Conservation (phyloP, 2,329 filamentous ascomycete species). For the Aspergillus pseudotamarii region DNA sequence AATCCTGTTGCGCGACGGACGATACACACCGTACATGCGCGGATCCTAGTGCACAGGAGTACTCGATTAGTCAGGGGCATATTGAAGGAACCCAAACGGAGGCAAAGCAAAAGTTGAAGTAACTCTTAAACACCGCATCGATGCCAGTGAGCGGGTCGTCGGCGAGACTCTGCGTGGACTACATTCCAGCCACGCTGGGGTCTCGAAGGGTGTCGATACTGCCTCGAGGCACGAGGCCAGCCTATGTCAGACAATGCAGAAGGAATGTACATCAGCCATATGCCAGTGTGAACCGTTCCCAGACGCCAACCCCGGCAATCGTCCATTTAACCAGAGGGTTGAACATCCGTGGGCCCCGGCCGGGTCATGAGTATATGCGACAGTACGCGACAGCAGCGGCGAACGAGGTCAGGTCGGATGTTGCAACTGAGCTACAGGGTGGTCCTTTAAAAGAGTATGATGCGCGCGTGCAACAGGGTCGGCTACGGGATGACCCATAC, state of each 20-base stretch:
- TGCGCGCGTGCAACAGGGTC: conserved; percentile 71
- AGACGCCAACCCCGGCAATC: background rate
- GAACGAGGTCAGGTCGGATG: background rate
- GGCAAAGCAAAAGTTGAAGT: background rate
- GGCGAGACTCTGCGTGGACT: conserved; percentile 33
- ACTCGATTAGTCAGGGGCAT: background rate
- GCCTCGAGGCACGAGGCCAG: conserved; percentile 20
- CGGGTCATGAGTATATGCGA: conserved; percentile 12
- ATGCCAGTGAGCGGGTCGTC: conserved; percentile 35
- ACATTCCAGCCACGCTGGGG: conserved; percentile 30
- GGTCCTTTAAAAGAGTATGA: conserved; percentile 91
- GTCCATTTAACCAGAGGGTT: background rate
- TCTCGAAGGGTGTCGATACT: conserved; percentile 21
- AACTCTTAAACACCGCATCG: background rate
- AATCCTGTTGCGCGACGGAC: background rate
- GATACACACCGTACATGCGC: background rate
- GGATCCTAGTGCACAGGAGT: background rate
- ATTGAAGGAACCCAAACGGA: background rate
- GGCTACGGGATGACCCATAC: conserved; percentile 83
- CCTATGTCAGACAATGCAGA: conserved; percentile 23
- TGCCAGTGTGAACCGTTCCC: background rate
- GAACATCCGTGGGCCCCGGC: background rate
- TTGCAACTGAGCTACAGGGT: conserved; percentile 21
- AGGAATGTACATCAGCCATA: conserved; percentile 17
- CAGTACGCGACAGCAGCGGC: conserved; percentile 21